Evolutionary conservation across 2,329 filamentous ascomycete species (phyloP).

Genomic region (Cordyceps cicadae): DNA sequence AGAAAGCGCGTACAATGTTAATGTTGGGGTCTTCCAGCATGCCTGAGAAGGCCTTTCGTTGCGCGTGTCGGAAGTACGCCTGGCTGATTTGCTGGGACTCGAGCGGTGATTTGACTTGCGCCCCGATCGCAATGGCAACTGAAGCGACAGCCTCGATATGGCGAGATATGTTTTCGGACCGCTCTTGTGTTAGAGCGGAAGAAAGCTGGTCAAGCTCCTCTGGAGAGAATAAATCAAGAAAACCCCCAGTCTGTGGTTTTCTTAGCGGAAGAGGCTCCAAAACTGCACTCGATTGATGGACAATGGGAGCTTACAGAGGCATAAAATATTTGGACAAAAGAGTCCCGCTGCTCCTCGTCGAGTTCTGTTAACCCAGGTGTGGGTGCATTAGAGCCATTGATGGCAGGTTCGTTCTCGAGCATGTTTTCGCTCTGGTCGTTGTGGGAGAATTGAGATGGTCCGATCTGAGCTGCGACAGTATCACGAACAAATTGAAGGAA

Average conservation of each 20-base stretch:
- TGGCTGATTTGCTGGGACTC: constrained; percentile 24
- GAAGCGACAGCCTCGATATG: constrained; percentile 20
- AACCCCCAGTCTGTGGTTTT: constrained; percentile 3
- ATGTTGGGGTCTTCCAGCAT: constrained; percentile 47
- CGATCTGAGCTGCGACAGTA: constrained; percentile 40
- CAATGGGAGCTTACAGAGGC: background rate
- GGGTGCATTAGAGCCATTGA: background rate
- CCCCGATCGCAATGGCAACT: constrained; percentile 44
- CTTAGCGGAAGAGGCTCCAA: background rate
- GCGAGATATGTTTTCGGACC: background rate
- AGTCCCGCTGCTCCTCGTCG: background rate
- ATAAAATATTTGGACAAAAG: background rate
- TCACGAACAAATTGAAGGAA: constrained; percentile 47
- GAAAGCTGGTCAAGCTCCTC: background rate
- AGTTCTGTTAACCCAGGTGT: constrained; percentile 7
- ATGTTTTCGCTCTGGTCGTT: constrained; percentile 42
- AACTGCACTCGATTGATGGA: too few species aligned
- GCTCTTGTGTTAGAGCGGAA: constrained; percentile 7
- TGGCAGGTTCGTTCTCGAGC: constrained; percentile 36
- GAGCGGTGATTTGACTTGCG: constrained; percentile 32
- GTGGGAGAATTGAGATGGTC: constrained; percentile 46
- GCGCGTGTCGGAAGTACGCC: constrained; percentile 39
- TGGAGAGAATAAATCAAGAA: constrained; percentile 7
- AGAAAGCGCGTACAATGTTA: constrained; percentile 42
- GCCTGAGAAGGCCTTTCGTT: constrained; percentile 37